These are phyloP conservation scores for Phyllostachys edulis DNA, from an alignment of 176 grass and related monocot species.

Conservation along the genomic window DNA sequence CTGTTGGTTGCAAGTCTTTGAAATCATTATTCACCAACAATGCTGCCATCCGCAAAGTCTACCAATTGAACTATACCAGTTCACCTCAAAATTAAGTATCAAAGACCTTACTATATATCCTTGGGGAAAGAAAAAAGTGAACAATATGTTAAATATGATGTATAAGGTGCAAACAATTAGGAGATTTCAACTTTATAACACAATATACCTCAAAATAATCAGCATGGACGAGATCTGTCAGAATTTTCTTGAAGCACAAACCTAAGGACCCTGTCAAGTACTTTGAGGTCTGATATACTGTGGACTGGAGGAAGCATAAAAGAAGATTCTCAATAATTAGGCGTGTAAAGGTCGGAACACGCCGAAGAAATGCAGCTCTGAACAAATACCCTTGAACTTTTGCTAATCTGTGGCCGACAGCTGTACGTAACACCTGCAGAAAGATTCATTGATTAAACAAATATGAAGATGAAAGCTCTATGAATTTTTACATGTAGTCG, in stretches of 20 bases:
- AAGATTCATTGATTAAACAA: neutral
- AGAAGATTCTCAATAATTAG: conserved; percentile 90
- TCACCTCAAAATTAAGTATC: neutral
- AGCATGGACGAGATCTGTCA: conserved; percentile 87
- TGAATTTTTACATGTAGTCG: conserved; percentile 7
- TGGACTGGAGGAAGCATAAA: conserved; percentile 90
- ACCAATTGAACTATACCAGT: neutral
- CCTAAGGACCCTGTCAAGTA: conserved; percentile 83
- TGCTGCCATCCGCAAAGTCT: neutral
- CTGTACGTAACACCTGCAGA: conserved; percentile 82
- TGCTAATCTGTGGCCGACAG: conserved; percentile 85
- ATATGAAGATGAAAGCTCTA: neutral
- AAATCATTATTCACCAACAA: neutral
- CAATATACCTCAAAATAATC: conserved; percentile 92
- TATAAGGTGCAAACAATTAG: neutral
- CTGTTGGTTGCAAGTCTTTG: neutral
- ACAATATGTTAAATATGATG: neutral
- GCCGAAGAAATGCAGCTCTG: conserved; percentile 80
- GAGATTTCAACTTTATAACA: conserved; percentile 5
- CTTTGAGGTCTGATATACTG: conserved; percentile 80
- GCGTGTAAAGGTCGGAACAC: conserved; percentile 70
- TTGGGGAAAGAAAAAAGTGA: neutral
- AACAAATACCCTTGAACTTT: conserved; percentile 97
- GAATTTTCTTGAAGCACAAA: conserved; percentile 90
- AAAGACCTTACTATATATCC: neutral